Base-by-base conservation (phyloP, 1,139 yeast genomes). In the Sugiyamaella neomexicana region DNA sequence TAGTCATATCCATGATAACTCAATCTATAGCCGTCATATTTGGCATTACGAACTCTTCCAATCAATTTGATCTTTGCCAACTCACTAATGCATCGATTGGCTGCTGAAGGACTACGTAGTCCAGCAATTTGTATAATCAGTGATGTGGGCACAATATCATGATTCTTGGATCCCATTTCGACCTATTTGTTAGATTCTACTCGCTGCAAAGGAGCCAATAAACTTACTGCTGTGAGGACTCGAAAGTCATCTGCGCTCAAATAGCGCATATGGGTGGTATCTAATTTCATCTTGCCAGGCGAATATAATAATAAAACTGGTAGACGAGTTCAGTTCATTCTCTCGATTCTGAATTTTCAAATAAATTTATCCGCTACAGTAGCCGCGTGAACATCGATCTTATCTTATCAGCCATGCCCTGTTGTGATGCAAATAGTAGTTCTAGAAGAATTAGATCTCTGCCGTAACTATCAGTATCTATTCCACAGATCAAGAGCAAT, bases 1-100 rank as follows among this genome's bases (percentile, higher is more conserved):
- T 88, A 93, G 70, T 93, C 99, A 69, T 83, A 88, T 4, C 99
- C 99, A 50, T 81, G 82, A 68, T 87, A 91, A 0, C 97, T 86
- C 63, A 93, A 73, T 59, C 95, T 79, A 72, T 88, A 95, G 15
- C 99, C 99, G 68, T 93, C 99, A 70, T 93, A 61, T 86, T 65
- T 70, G 4, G 75, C 95, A 69, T 95, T 93, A 69, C 97, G 79
- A 58, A 89, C 76, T 60, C 86, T 79, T 1, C 93, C 79, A 23
- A 93, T 79, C 52, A 95, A 75, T 65, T 85, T 89, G 61, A 89
- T 75, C 71, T 91, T 93, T 42, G 98, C 97, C 59, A 93, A 77
- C 64, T 89, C 96, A 13, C 89, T 81, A 46, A 93, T 88, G 41
- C 90, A 81, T 65, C 89, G 76, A 64, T 85, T 84, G 7, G 95